Evolutionary conservation across 202 grass and related monocot species (phyloP).

Genomic region (Setaria viridis): DNA sequence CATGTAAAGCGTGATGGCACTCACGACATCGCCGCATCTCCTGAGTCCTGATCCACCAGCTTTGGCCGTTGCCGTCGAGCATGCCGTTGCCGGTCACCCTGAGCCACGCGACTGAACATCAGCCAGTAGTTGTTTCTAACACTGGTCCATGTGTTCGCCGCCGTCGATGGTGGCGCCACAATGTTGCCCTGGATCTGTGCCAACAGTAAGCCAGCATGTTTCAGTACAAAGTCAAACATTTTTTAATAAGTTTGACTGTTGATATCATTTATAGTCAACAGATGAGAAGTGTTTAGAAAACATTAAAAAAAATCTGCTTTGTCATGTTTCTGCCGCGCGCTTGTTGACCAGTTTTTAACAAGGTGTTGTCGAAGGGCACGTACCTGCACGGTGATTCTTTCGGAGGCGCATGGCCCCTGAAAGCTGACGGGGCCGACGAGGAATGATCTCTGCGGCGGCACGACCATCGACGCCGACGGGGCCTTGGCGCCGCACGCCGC

Average conservation of each 20-base stretch:
- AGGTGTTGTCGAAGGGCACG: not conserved
- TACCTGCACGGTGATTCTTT: conserved; percentile 35
- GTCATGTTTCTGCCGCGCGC: too few species aligned
- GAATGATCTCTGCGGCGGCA: conserved; percentile 33
- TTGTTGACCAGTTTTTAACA: not conserved
- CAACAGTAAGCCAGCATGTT: too few species aligned
- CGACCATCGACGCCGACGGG: conserved; percentile 4
- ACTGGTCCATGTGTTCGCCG: not conserved
- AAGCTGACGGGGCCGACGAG: conserved; percentile 44
- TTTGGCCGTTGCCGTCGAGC: conserved; percentile 64
- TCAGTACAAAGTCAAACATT: too few species aligned
- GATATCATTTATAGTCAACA: too few species aligned
- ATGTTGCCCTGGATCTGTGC: conserved; percentile 34
- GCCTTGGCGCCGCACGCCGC: conserved; percentile 40
- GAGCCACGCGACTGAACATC: conserved; percentile 30
- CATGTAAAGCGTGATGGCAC: not conserved
- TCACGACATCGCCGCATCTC: conserved; percentile 29
- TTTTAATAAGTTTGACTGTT: too few species aligned
- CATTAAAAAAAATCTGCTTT: too few species aligned
- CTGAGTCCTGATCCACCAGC: conserved; percentile 56
- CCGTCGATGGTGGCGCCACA: conserved; percentile 4
- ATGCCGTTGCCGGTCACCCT: conserved; percentile 64
- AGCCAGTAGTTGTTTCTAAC: conserved; percentile 2
- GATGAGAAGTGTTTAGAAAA: too few species aligned
- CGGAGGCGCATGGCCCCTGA: conserved; percentile 40